Evolutionary conservation across 2,329 filamentous ascomycete species (phyloP), one percentile per base, ranked within the genome.

Genomic region (Cordyceps cateniannulata): DNA sequence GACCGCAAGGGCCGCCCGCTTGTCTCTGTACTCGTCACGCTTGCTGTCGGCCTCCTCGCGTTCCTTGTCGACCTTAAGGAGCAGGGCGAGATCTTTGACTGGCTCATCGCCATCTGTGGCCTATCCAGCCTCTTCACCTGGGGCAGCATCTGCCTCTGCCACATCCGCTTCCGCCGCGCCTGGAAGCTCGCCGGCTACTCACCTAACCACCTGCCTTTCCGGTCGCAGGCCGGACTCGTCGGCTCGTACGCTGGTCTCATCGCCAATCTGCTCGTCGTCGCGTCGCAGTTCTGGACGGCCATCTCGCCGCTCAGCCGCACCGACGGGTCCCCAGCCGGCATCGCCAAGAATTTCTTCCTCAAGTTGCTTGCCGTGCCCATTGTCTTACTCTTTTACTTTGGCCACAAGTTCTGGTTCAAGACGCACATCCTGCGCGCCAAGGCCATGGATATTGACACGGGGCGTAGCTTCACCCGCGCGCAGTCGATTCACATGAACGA

Each of bases 401-500:
- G 73, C 0, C 91, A 91, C 73, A 92, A 92, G 73, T 10, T 91
- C 48, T 86, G 76, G 72, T 86, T 81, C 68, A 77, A 76, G 59
- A 91, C 89, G 2, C 75, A 78, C 1, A 77, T 89, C 55, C 78
- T 93, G 44, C 77, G 82, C 20, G 74, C 79, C 27, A 77, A 79
- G 51, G 85, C 91, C 63, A 92, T 93, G 84, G 90, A 93, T 73
- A 74, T 95, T 63, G 81, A 85, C 58, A 92, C 89, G 0, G 90
- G 90, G 6, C 83, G 89, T 52, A 58, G 68, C 24, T 68, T 69
- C 47, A 66, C 66, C 62, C 61, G 65, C 38, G 7, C 69, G 50
- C 66, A 64, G 1, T 65, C 68, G 5, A 64, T 70, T 29, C 69
- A 69, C 59, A 66, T 64, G 20, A 66, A 68, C 60, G 66, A 70